These are phyloP conservation scores for Suillus americanus DNA, from an alignment of 768 basidiomycete species.

Conservation along the genomic window DNA sequence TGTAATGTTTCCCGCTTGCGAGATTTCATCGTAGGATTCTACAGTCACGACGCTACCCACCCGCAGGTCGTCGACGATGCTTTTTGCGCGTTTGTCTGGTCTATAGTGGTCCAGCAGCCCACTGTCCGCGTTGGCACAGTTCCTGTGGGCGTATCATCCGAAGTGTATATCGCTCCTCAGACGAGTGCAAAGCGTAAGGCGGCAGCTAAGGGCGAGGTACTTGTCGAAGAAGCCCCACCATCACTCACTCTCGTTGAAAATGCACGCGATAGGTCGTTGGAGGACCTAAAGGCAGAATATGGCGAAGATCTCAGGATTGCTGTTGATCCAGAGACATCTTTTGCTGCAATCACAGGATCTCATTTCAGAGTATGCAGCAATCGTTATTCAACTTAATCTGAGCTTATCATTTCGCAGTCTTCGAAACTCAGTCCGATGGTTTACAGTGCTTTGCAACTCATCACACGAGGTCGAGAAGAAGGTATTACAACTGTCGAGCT, in stretches of 20 bases:
- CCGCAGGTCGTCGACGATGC: conserved; percentile 69
- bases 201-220: conserved; percentile 53
- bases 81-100: conserved; percentile 83
- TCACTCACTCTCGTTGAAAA: conserved; percentile 55
- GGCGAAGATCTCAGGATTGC: conserved; percentile 71
- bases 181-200: conserved; percentile 65
- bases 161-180: conserved; percentile 81
- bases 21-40: conserved; percentile 70
- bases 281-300: conserved; percentile 55
- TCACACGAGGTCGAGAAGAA: conserved; percentile 76
- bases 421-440: conserved; percentile 83
- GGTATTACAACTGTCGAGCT: conserved; percentile 80
- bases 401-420: conserved; percentile 43
- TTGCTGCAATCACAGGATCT: conserved; percentile 80
- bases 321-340: conserved; percentile 70
- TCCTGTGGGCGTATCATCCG: conserved; percentile 55
- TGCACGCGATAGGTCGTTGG: conserved; percentile 52
- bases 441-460: conserved; percentile 78
- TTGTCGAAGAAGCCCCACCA: conserved; percentile 41
- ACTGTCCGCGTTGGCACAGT: conserved; percentile 74
- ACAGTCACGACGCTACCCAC: conserved; percentile 39
- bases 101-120: conserved; percentile 70
- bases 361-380: conserved; percentile 67
- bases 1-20: conserved; percentile 70
- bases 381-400: conserved; percentile 8